These are phyloP conservation scores for Aegilops longissima DNA, from an alignment of 176 grass and related monocot species.

Conservation along the genomic window DNA sequence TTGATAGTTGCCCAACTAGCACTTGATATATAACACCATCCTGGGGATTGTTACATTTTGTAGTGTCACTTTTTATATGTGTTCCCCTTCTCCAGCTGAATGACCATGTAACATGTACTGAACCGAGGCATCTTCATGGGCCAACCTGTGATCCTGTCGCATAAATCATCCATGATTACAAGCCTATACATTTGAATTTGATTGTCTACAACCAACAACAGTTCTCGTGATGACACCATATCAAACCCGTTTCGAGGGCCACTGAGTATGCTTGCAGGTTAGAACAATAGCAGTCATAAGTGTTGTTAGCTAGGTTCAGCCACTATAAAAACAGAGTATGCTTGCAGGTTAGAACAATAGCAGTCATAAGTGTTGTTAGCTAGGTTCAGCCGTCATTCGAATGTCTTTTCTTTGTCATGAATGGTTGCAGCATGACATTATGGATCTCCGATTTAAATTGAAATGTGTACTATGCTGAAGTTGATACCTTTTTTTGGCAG, in stretches of 20 bases:
- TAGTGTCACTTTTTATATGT: too few relatives aligned
- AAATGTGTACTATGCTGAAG: constrained; percentile 21
- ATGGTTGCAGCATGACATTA: background rate
- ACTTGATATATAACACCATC: too few relatives aligned
- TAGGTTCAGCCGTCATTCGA: background rate
- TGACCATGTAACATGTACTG: too few relatives aligned
- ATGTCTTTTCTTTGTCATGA: background rate
- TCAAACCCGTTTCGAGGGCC: background rate
- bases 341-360: constrained; percentile 36
- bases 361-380: constrained; percentile 21
- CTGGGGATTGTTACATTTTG: too few relatives aligned
- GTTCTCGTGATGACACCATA: constrained; percentile 43
- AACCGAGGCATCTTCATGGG: too few relatives aligned
- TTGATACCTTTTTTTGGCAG: background rate
- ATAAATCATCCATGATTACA: too few relatives aligned
- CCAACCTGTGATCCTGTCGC: too few relatives aligned
- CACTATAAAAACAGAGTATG: constrained; percentile 22
- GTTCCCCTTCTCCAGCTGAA: too few relatives aligned
- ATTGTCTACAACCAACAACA: constrained; percentile 83
- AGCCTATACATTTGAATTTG: background rate
- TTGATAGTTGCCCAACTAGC: too few relatives aligned
- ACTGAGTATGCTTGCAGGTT: too few relatives aligned
- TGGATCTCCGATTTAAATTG: constrained; percentile 28
- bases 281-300: too few relatives aligned
- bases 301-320: too few relatives aligned